A percentile compares a stretch with the other conserved stretches of the same genome.
phyloP scores from a whole-genome alignment of 768 basidiomycete species.

The Lentinula boryana region DNA sequence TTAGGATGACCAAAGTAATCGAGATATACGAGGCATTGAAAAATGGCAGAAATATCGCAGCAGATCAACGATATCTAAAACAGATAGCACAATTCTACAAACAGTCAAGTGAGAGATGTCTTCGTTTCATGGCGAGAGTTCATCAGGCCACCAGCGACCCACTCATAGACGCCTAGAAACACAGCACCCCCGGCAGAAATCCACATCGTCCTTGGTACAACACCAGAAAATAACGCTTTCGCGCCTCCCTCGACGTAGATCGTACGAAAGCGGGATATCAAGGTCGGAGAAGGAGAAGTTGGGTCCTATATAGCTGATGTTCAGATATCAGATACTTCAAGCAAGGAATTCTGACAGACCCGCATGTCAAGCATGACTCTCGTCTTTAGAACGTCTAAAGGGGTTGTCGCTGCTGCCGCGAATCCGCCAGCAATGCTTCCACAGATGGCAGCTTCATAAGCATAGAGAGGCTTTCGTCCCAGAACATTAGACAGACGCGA shows the following conservation, averaged over 20 bases:
- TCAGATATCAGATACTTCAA: slow-evolving; percentile 25
- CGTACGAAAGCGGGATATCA: slow-evolving; percentile 47
- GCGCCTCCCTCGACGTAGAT: slow-evolving; percentile 74
- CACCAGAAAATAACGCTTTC: slow-evolving; percentile 76
- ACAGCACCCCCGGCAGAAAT: slow-evolving; percentile 96
- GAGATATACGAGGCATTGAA: too few species aligned
- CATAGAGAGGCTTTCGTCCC: slow-evolving; percentile 50
- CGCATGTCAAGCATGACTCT: slow-evolving; percentile 91
- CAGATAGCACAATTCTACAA: not conserved
- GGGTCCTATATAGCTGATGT: slow-evolving; percentile 37
- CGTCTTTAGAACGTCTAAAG: slow-evolving; percentile 94
- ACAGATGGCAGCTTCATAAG: slow-evolving; percentile 79
- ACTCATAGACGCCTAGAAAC: slow-evolving; percentile 96
- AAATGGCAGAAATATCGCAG: too few species aligned
- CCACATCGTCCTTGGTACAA: slow-evolving; percentile 90
- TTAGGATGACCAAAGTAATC: too few species aligned
- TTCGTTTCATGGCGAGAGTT: not conserved
- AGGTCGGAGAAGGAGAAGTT: slow-evolving; percentile 33
- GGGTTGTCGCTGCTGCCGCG: slow-evolving; percentile 88
- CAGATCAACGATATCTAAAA: not conserved
- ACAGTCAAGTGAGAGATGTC: not conserved
- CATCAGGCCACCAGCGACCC: slow-evolving; percentile 52
- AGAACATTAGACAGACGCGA: slow-evolving; percentile 48
- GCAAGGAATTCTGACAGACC: slow-evolving; percentile 35
- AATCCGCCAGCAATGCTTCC: slow-evolving; percentile 88